Conservation (phyloP, 2,329 filamentous ascomycete genomes). For the Claviceps maximensis region DNA sequence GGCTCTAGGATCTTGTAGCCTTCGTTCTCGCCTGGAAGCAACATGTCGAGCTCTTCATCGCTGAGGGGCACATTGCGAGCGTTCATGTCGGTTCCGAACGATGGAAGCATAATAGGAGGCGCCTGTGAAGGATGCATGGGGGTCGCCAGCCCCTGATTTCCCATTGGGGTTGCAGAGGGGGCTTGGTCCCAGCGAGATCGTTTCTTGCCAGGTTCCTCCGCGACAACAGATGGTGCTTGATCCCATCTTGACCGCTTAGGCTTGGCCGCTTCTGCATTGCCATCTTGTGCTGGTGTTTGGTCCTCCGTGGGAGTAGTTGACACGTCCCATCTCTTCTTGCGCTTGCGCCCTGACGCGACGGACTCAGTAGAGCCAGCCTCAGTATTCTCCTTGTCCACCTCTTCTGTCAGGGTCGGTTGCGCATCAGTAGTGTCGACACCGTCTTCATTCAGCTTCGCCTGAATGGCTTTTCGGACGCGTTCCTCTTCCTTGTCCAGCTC, state of each 20-base stretch:
- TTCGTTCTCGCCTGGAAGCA: constrained; percentile 77
- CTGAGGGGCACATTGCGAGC: constrained; percentile 70
- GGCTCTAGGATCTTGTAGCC: constrained; percentile 88
- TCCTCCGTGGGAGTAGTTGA: constrained; percentile 42
- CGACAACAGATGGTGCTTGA: constrained; percentile 51
- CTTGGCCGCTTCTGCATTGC: constrained; percentile 43
- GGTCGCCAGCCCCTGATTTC: constrained; percentile 60
- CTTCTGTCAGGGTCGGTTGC: constrained; percentile 61
- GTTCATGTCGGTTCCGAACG: constrained; percentile 65
- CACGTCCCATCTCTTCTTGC: constrained; percentile 94
- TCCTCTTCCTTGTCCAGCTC: constrained; percentile 92
- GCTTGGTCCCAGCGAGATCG: constrained; percentile 89
- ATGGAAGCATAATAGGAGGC: constrained; percentile 31
- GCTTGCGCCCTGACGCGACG: constrained; percentile 54
- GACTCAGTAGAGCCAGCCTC: constrained; percentile 56
- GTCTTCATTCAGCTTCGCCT: constrained; percentile 52
- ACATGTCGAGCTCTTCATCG: constrained; percentile 85
- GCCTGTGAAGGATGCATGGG: constrained; percentile 61
- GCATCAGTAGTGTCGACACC: constrained; percentile 49
- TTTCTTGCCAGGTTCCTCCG: constrained; percentile 52
- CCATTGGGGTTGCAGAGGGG: constrained; percentile 64
- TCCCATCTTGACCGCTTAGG: constrained; percentile 79
- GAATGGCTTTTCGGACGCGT: constrained; percentile 66
- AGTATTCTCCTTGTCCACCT: constrained; percentile 59
- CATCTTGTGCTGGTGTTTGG: constrained; percentile 35